Evolutionary conservation across 495 filamentous ascomycete genomes (phyloP), one percentile per base, ranked within the genome.

Genomic region (Glarea lozoyensis): DNA sequence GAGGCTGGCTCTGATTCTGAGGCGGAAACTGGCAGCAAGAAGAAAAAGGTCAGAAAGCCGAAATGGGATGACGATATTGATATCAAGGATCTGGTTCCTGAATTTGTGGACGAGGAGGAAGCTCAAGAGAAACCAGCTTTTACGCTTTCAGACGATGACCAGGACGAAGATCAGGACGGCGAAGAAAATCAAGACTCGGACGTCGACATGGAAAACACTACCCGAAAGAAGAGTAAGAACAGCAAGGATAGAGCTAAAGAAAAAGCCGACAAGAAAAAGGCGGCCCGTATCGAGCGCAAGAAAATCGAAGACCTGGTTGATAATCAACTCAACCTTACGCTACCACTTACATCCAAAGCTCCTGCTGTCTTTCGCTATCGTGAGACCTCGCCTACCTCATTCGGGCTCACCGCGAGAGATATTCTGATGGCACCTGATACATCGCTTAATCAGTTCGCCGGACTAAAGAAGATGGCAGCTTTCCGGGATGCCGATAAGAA

Each of bases 51-150:
- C 13, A 92, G 86, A 69, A 98, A 98, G 69, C 92, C 92, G 15
- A 85, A 79, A 42, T 98, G 88, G 86, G 84, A 94, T 45, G 87
- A 95, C 52, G 92, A 98, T 54, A 95, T 97, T 54, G 88, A 94
- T 54, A 96, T 97, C 64, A 83, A 79, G 20, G 90, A 98, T 59
- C 63, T 98, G 21, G 63, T 95, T 29, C 88, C 88, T 2, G 86
- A 92, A 45, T 96, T 93, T 55, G 76, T 85, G 11, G 79, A 79
- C 22, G 67, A 68, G 13, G 61, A 59, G 16, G 59, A 65, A 9
- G 70, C 69, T 10, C 52, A 49, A 9, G 47, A 54, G n/a, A 64
- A 70, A 41, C 75, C 79, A 17, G 56, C 61, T 0, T 60, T 82
- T 35, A 65, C 67, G 1, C 61, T 80, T 2, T 73, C 76, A 2